These are phyloP conservation scores for Brassica hybrid DNA, from an alignment of 441 rosid genomes.

Conservation along the genomic window DNA sequence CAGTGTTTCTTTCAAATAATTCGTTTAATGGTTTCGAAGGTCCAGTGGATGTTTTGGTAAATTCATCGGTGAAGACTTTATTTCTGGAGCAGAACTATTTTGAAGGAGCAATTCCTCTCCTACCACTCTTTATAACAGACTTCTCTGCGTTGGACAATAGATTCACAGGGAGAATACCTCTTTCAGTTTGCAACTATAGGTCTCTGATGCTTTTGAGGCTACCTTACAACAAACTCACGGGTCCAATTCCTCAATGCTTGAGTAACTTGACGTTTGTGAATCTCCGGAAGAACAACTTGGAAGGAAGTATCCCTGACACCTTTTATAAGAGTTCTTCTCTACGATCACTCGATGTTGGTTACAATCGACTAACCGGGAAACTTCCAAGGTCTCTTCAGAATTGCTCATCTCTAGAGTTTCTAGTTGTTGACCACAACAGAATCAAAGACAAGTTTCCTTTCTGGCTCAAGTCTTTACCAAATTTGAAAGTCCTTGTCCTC, in stretches of 20 bases:
- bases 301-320: conserved; percentile 39
- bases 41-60: background rate
- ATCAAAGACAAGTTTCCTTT: conserved; percentile 66
- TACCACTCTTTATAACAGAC: background rate
- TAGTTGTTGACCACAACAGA: no score
- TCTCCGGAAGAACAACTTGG: no score
- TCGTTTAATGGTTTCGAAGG: background rate
- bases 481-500: background rate
- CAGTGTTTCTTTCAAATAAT: no score
- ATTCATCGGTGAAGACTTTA: background rate
- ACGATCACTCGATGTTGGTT: conserved; percentile 46
- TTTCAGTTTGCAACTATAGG: conserved; percentile 46
- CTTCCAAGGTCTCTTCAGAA: conserved; percentile 55
- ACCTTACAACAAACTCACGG: conserved; percentile 7
- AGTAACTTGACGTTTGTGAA: no score
- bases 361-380: conserved; percentile 44
- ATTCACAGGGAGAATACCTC: conserved; percentile 42
- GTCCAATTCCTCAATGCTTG: no score
- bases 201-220: background rate
- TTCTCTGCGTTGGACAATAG: background rate
- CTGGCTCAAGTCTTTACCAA: conserved; percentile 42
- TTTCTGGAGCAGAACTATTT: background rate
- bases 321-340: conserved; percentile 18
- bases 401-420: conserved; percentile 43
- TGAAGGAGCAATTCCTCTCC: background rate